Conservation (phyloP, 306 rosid genomes). For the Prunus mira region DNA sequence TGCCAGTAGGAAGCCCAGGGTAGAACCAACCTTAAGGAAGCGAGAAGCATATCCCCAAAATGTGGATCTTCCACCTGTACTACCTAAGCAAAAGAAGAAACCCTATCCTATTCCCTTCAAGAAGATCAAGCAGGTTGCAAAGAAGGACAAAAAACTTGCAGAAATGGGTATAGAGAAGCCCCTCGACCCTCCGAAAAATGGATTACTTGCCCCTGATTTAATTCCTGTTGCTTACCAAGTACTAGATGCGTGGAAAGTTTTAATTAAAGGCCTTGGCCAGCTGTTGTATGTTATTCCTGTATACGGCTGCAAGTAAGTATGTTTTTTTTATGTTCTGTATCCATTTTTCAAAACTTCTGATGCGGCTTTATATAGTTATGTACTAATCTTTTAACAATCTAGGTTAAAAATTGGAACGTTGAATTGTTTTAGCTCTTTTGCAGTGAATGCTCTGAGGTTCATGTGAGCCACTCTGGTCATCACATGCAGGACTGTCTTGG, state of each 20-base stretch:
- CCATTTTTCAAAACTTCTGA: not conserved
- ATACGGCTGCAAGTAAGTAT: constrained; percentile 77
- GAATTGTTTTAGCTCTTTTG: constrained; percentile 31
- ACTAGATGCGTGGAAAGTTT: constrained; percentile 77
- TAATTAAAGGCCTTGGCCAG: constrained; percentile 76
- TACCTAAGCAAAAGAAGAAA: constrained; percentile 81
- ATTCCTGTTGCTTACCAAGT: constrained; percentile 85
- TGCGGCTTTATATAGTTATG: constrained; percentile 4
- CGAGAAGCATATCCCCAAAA: constrained; percentile 52
- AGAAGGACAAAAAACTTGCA: constrained; percentile 66
- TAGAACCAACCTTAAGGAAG: constrained; percentile 31
- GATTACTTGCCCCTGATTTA: constrained; percentile 69
- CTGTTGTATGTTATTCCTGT: constrained; percentile 76
- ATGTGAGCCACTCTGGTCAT: constrained; percentile 71
- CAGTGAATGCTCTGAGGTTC: constrained; percentile 96
- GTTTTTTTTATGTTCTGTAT: not conserved
- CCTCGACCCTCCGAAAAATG: constrained; percentile 83
- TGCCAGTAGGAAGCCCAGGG: constrained; percentile 43
- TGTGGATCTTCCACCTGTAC: constrained; percentile 66
- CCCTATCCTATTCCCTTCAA: constrained; percentile 82
- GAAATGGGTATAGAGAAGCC: constrained; percentile 80
- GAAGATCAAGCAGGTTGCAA: constrained; percentile 62
- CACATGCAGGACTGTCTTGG: constrained; percentile 68
- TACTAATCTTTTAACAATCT: not conserved
- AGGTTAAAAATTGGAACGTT: not conserved